Evolutionary conservation across 768 basidiomycete species (phyloP).

Genomic region (Amylocystis lapponica): DNA sequence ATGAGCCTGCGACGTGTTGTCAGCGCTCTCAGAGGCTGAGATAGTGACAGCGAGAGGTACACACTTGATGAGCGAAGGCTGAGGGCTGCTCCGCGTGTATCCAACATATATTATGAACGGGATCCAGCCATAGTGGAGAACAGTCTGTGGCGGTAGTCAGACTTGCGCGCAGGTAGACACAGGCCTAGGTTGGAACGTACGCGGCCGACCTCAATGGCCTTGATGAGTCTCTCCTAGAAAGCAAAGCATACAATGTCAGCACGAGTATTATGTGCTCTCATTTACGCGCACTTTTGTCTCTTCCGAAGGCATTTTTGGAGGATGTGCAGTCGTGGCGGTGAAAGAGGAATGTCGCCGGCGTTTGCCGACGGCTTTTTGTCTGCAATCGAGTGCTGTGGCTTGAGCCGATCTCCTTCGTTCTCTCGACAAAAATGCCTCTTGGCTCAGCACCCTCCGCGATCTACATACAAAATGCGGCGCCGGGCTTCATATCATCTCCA

Average conservation of each 20-base stretch:
- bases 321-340: conserved; percentile 25
- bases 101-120: conserved; percentile 95
- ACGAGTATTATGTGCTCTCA: not conserved
- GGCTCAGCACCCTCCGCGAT: conserved; percentile 42
- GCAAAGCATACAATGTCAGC: not conserved
- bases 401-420: conserved; percentile 10
- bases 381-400: conserved; percentile 9
- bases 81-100: conserved; percentile 87
- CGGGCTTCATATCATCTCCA: conserved; percentile 23
- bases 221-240: conserved; percentile 73
- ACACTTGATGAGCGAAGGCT: conserved; percentile 93
- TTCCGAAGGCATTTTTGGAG: conserved; percentile 71
- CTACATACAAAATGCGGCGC: conserved; percentile 31
- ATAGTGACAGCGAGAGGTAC: conserved; percentile 34
- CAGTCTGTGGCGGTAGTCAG: conserved; percentile 46
- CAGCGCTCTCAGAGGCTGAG: conserved; percentile 1
- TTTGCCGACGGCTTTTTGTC: conserved; percentile 27
- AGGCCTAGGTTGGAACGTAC: conserved; percentile 39
- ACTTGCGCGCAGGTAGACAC: conserved; percentile 1
- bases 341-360: conserved; percentile 23
- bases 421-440: conserved; percentile 38
- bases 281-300: conserved; percentile 75
- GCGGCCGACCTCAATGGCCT: conserved; percentile 74
- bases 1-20: conserved; percentile 56
- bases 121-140: conserved; percentile 94